Evolutionary conservation across 2,329 filamentous ascomycete genomes (phyloP).

Genomic region (Daldinia sp.): DNA sequence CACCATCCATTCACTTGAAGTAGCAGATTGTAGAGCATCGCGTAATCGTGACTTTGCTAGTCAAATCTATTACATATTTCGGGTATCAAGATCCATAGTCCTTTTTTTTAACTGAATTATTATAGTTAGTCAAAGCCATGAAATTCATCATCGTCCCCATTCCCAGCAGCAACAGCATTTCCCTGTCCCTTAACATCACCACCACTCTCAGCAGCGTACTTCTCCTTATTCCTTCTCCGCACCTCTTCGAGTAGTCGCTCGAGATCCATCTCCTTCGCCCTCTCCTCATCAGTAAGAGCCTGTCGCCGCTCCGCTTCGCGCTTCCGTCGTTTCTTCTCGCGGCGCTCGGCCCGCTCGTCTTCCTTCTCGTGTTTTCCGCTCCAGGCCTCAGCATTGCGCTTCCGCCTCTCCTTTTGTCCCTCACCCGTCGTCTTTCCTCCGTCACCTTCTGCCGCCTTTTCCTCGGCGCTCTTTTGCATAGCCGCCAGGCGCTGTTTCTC

Average conservation of each 20-base stretch:
- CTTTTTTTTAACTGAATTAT: background rate
- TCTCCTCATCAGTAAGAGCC: constrained; percentile 78
- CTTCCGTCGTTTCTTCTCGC: constrained; percentile 73
- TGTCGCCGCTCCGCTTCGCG: constrained; percentile 72
- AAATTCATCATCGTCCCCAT: constrained; percentile 62
- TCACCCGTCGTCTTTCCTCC: constrained; percentile 50
- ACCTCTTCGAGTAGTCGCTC: constrained; percentile 74
- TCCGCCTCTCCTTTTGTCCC: constrained; percentile 60
- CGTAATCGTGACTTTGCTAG: background rate
- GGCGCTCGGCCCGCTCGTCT: constrained; percentile 69
- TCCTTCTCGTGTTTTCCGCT: constrained; percentile 77
- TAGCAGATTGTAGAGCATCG: background rate
- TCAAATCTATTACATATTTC: background rate
- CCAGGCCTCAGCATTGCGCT: constrained; percentile 77
- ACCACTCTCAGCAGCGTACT: constrained; percentile 52
- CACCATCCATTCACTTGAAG: background rate
- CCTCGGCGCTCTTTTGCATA: constrained; percentile 59
- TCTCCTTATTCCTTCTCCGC: constrained; percentile 66
- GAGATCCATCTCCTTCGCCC: constrained; percentile 71
- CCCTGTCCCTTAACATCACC: constrained; percentile 39
- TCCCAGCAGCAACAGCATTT: constrained; percentile 29
- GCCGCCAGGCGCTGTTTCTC: constrained; percentile 74
- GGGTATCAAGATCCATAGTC: constrained; percentile 20
- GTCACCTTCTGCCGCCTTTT: constrained; percentile 43
- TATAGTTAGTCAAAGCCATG: constrained; percentile 64